A percentile compares a stretch with the other conserved stretches of the same genome.
Evolutionary conservation across 331 rosid species (phyloP).

Genomic region (Pyracantha coccinea): DNA sequence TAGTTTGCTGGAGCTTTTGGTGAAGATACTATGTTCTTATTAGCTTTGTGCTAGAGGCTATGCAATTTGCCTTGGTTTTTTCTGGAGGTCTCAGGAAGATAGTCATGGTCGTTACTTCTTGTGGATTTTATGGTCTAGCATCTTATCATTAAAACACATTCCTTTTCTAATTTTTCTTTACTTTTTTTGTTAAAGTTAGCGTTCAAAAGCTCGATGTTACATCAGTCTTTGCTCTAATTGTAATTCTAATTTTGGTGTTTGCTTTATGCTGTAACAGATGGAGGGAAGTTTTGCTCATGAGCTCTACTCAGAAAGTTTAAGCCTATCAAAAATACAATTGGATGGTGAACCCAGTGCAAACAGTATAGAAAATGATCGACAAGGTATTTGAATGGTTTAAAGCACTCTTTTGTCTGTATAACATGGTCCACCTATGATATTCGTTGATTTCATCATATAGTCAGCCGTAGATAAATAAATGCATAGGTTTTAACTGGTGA

Average conservation of each 20-base stretch:
- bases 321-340: constrained; percentile 16
- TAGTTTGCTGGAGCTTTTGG: too few relatives aligned
- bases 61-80: background rate
- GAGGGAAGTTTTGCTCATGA: constrained; percentile 37
- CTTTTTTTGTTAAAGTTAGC: background rate
- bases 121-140: background rate
- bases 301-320: constrained; percentile 42
- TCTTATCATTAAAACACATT: background rate
- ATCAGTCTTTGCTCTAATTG: background rate
- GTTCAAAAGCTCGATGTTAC: background rate
- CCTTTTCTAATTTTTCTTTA: background rate
- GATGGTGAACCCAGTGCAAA: constrained; percentile 3
- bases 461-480: background rate
- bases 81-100: background rate
- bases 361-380: background rate
- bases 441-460: background rate
- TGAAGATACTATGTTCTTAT: background rate
- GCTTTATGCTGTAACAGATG: constrained; percentile 18
- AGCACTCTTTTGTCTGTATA: background rate
- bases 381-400: constrained; percentile 8
- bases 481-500: background rate
- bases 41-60: background rate
- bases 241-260: background rate
- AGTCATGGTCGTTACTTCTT: background rate
- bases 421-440: background rate